A percentile compares a stretch with the other conserved stretches of the same genome.
Conservation (phyloP, 148 eudicot genomes). For the Fagopyrum esculentum region DNA sequence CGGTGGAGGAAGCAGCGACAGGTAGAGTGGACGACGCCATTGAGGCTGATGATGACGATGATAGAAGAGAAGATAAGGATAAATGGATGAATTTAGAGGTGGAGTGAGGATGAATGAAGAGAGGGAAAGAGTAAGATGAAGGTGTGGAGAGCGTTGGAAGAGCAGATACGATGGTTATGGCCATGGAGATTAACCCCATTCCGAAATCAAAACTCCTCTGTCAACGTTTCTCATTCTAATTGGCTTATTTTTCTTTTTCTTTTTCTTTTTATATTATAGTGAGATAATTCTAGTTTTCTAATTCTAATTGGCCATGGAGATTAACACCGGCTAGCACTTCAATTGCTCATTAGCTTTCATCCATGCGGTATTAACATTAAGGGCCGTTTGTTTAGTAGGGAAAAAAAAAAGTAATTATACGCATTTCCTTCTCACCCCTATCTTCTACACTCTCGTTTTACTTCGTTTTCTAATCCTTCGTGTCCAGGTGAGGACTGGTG, state of each 20-base stretch:
- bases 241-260: background rate
- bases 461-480: too few species aligned
- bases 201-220: background rate
- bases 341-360: too few species aligned
- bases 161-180: background rate
- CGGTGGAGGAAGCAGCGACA: constrained; percentile 13
- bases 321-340: too few species aligned
- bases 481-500: too few species aligned
- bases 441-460: too few species aligned
- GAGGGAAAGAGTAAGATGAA: background rate
- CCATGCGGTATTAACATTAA: too few species aligned
- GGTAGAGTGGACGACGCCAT: constrained; percentile 19
- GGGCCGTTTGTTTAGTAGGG: too few species aligned
- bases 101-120: background rate
- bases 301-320: too few species aligned
- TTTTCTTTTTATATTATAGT: too few species aligned
- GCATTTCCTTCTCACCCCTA: too few species aligned
- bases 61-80: background rate
- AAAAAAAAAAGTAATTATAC: too few species aligned
- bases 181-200: constrained; percentile 3
- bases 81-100: background rate
- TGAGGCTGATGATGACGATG: constrained; percentile 8
- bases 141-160: background rate
- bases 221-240: background rate
- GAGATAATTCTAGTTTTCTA: too few species aligned